Evolutionary conservation across 208 protist species (phyloP).

Genomic region (Herpetomonas tarakana): DNA sequence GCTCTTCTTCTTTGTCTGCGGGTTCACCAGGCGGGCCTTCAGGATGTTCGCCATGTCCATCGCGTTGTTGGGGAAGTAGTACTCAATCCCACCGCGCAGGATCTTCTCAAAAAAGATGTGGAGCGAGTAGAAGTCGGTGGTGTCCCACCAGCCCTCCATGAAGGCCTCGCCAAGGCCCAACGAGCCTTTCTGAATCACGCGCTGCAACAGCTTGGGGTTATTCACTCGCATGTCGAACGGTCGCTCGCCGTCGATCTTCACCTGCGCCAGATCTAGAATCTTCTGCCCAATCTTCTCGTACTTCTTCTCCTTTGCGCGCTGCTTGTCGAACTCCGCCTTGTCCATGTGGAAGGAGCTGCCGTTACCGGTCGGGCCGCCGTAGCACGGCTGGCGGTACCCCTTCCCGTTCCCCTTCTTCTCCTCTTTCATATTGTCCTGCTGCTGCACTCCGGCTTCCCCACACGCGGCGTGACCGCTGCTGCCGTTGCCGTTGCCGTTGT

Average conservation of each 20-base stretch:
- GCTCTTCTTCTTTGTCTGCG: constrained; percentile 47
- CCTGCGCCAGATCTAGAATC: constrained; percentile 27
- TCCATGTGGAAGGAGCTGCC: constrained; percentile 25
- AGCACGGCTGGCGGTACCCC: background rate
- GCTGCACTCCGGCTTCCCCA: too few relatives aligned
- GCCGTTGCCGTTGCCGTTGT: background rate
- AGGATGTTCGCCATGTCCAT: constrained; percentile 44
- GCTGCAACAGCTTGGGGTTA: constrained; percentile 36
- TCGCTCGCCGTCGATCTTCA: constrained; percentile 32
- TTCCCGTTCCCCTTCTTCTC: background rate
- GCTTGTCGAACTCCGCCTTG: constrained; percentile 19
- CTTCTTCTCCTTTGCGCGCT: constrained; percentile 28
- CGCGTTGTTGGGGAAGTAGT: constrained; percentile 62
- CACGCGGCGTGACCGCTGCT: background rate
- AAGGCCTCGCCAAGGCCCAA: constrained; percentile 48
- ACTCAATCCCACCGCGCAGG: constrained; percentile 39
- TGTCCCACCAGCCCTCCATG: constrained; percentile 71
- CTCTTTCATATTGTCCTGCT: too few relatives aligned
- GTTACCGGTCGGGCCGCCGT: constrained; percentile 20
- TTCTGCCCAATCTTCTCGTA: constrained; percentile 34
- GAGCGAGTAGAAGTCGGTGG: constrained; percentile 42
- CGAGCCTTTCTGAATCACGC: constrained; percentile 48
- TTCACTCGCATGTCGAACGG: constrained; percentile 47
- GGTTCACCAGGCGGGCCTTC: constrained; percentile 45
- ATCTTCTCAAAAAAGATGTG: constrained; percentile 40